Conservation (phyloP, 2,329 filamentous ascomycete species). For the Graphilbum ipis-grandicollis region DNA sequence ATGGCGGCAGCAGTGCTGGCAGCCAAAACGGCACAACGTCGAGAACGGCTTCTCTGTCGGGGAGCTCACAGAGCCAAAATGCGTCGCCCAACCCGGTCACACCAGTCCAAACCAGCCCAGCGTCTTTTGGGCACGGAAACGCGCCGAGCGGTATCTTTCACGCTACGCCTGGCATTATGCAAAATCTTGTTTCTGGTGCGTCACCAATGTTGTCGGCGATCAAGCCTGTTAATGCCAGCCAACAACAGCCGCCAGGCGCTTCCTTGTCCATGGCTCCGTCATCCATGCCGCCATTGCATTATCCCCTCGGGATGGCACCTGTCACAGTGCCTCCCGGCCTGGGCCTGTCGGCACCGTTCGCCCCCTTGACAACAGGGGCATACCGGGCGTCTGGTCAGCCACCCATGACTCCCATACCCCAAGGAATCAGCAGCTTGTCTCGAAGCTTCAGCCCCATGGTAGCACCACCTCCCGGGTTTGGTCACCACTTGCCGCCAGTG, state of each 20-base stretch:
- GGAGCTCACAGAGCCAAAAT: slow-evolving; percentile 34
- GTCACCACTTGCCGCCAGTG: slow-evolving; percentile 22
- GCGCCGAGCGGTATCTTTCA: slow-evolving; percentile 6
- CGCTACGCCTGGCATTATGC: background rate
- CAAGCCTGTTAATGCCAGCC: slow-evolving; percentile 12
- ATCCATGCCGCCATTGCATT: slow-evolving; percentile 15
- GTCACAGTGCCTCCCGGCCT: slow-evolving; percentile 5
- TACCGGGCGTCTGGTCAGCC: slow-evolving; percentile 13
- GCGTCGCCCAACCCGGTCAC: slow-evolving; percentile 43
- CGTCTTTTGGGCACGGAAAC: slow-evolving; percentile 39
- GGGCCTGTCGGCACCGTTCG: background rate
- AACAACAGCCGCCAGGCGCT: slow-evolving; percentile 18
- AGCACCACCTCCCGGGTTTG: slow-evolving; percentile 39
- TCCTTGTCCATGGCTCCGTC: slow-evolving; percentile 27
- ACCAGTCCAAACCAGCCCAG: slow-evolving; percentile 47
- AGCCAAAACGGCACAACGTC: slow-evolving; percentile 40
- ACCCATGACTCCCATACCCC: slow-evolving; percentile 38
- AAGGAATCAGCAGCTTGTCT: slow-evolving; percentile 28
- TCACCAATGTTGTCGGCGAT: slow-evolving; percentile 1
- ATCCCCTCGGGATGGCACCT: slow-evolving; percentile 22
- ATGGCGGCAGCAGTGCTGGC: slow-evolving; percentile 50
- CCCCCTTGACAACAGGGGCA: background rate
- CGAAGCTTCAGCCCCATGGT: slow-evolving; percentile 26
- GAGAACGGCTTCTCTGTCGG: slow-evolving; percentile 45
- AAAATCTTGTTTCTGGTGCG: background rate